A percentile compares a stretch with the other conserved stretches of the same genome.
Evolutionary conservation across 2,329 filamentous ascomycete genomes (phyloP).

Genomic region (Hirsutella minnesotensis): DNA sequence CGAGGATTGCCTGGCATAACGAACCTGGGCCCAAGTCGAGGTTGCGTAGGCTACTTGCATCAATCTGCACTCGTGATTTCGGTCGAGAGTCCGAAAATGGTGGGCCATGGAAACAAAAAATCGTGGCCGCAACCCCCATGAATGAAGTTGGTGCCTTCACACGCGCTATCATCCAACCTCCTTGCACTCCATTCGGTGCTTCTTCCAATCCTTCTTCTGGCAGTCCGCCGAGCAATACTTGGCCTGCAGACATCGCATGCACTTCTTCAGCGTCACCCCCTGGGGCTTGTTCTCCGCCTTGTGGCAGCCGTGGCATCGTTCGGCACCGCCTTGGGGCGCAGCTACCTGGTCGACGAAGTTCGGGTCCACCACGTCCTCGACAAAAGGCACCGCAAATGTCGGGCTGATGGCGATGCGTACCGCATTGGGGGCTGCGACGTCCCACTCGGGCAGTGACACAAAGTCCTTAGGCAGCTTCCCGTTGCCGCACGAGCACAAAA

Average conservation of each 20-base stretch:
- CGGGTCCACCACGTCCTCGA: constrained; percentile 24
- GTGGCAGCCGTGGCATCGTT: constrained; percentile 26
- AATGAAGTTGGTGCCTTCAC: too few species aligned
- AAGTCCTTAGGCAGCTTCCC: constrained; percentile 29
- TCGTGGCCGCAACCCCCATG: too few species aligned
- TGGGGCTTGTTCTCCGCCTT: constrained; percentile 16
- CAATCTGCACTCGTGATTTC: too few species aligned
- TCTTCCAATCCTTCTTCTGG: constrained; percentile 42
- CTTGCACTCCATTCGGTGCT: constrained; percentile 32
- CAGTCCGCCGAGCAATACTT: constrained; percentile 41
- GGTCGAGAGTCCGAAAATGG: too few species aligned
- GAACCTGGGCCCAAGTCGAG: too few species aligned
- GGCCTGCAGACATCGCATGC: constrained; percentile 28
- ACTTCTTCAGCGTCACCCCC: constrained; percentile 26
- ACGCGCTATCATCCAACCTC: constrained; percentile 8
- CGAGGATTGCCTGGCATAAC: too few species aligned
- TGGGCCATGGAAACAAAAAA: too few species aligned
- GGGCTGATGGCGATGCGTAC: constrained; percentile 49
- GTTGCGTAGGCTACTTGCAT: too few species aligned
- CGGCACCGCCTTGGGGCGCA: not conserved
- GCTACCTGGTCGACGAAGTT: not conserved
- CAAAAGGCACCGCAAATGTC: constrained; percentile 30
- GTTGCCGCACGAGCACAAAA: constrained; percentile 34
- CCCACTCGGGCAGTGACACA: constrained; percentile 29
- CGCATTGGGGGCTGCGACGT: constrained; percentile 26